Base-by-base conservation (phyloP, 2,329 filamentous ascomycete species). In the Aphanoascus verrucosus region DNA sequence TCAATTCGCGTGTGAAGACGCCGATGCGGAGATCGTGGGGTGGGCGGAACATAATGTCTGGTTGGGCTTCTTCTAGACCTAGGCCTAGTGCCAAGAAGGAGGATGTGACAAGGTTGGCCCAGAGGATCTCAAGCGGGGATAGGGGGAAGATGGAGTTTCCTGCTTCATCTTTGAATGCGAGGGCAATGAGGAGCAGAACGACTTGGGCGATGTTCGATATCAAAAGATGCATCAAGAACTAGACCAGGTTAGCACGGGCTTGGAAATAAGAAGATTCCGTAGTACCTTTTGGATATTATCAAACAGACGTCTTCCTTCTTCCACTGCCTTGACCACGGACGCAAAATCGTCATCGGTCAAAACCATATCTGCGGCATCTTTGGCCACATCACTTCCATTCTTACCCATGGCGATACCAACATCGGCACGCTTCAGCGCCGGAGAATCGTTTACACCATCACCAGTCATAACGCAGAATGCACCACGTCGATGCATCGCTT, bases 91-190 rank as follows among this genome's bases (percentile, higher is more conserved):
- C 89, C 0, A 88, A 86, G 68, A 93, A 84, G 19, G 84, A 87
- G 20, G 86, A 91, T 0, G 89, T 94, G 45, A 93, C 79, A 79
- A 94, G 86, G 68, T 94, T 94, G 65, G 94, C 87, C 88, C 88
- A 94, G 54, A 94, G 77, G 56, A 94, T 91, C 61, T 94, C 84
- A 12, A 94, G 78, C 1, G 88, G 88, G 1, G 86, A 84, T 32
- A 94, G 78, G 2, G 88, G 88, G 66, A 94, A 94, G 8, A 94
- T 87, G 0, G 88, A 93, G 55, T 85, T 77, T 1, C 79, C 78
- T 4, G 77, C 72, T 1, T 67, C 54, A 64, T 94, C 89, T 61
- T 88, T 84, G 73, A 94, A 94, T 0, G 78, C 84, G 2, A 94
- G 80, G 43, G 88, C 88, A 20, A 87, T 82, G 35, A 94, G 80